Percentiles rank a stretch among this genome's conserved stretches.
Conservation (phyloP, 805 yeast genomes). For the Ogataea methanolica region DNA sequence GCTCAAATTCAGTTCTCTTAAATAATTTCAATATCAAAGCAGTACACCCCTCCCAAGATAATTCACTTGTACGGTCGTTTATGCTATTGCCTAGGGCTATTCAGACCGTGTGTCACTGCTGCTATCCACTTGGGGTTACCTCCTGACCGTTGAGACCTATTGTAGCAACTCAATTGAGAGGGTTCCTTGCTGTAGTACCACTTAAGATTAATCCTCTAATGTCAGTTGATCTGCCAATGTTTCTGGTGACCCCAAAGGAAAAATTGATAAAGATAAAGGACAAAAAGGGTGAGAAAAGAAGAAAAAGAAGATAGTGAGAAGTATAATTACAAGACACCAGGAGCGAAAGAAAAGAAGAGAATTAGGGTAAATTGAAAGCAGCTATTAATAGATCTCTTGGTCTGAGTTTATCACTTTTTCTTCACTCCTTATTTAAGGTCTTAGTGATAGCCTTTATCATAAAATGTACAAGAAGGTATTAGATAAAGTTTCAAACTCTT, state of each 20-base stretch:
- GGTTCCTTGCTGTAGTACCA: background rate
- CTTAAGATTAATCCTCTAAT: slow-evolving; percentile 33
- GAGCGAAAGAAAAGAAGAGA: slow-evolving; percentile 3
- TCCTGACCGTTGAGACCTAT: too few species aligned
- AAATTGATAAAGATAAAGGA: slow-evolving; percentile 28
- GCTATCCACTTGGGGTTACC: too few species aligned
- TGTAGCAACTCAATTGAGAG: background rate
- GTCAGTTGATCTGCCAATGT: slow-evolving; percentile 38
- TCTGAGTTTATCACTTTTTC: slow-evolving; percentile 68
- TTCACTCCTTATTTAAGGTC: slow-evolving; percentile 61
- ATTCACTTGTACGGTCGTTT: too few species aligned
- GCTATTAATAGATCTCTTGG: slow-evolving; percentile 47
- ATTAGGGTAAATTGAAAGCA: slow-evolving; percentile 8
- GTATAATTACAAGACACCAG: background rate
- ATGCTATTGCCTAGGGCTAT: too few species aligned
- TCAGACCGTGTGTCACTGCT: too few species aligned
- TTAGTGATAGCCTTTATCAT: slow-evolving; percentile 72
- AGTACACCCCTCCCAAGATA: too few species aligned
- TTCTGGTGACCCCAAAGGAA: slow-evolving; percentile 28
- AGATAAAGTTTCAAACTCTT: slow-evolving; percentile 60
- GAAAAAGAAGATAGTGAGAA: slow-evolving; percentile 13
- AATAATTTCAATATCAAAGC: too few species aligned
- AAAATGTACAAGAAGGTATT: slow-evolving; percentile 52
- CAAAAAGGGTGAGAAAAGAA: slow-evolving; percentile 21
- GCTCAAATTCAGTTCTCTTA: too few species aligned